Base-by-base conservation (phyloP, 441 rosid genomes). In the Pelargonium citronellum region DNA sequence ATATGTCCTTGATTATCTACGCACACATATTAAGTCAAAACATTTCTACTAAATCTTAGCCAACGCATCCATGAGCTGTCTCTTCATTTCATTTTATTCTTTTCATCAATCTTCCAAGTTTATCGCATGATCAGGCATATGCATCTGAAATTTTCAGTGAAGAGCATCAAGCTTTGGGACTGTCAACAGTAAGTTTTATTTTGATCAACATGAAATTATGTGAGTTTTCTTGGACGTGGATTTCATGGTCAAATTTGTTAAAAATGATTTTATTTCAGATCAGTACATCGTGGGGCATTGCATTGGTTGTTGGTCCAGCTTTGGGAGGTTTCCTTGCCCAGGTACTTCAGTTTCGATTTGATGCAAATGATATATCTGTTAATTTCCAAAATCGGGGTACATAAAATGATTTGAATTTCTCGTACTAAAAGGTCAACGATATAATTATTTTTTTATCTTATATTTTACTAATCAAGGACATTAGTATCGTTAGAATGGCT, bases 221-320 rank as follows among this genome's bases (percentile, higher is more conserved):
- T 24, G 30, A 30, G 37, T 30, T 30, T 30, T 30, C 37, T 30
- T 30, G 37, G 37, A 30, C 4, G 37, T 3, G 37, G 37, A 46
- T 46, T 46, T 46, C 53, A 46, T 46, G 53, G 3, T 46, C 53
- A 1, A 3, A 7, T 1, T 46, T 46, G n/a, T 9, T 30, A 30
- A 30, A 3, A 30, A 39, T 71, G 47, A 13, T 67, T 11, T 9
- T 10, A 34, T 55, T 69, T 62, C 77, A 83, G 86, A 68, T 85
- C 51, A 81, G 83, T 75, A 78, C 86, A 64, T 73, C 88, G 17
- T 85, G 88, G 86, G 88, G 86, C 43, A 73, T 81, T 43, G 86
- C 86, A 47, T 71, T 85, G 67, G 79, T 85, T 69, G 71, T 85
- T 22, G 88, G 88, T 69, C 88, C 88, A 16, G 85, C 86, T 65